phyloP scores from a whole-genome alignment of 352 stramenopile species.

The Phytophthora foliorum region DNA sequence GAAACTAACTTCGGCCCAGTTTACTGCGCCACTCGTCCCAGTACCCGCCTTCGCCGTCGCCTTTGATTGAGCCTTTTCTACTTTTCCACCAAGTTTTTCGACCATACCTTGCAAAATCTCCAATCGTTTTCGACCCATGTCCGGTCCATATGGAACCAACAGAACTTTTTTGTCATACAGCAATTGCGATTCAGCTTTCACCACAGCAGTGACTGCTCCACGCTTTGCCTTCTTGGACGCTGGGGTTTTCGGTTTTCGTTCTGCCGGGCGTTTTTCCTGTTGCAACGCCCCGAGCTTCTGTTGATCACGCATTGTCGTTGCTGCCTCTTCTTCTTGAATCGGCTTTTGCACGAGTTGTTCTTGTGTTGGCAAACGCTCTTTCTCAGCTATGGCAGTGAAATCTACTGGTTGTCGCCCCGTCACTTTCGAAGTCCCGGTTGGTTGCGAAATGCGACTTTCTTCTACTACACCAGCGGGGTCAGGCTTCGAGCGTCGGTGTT shows the following conservation, averaged over 20 bases:
- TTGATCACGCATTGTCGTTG: conserved; percentile 32
- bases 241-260: conserved; percentile 33
- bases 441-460: conserved; percentile 12
- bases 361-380: conserved; percentile 28
- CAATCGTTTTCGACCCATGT: conserved; percentile 75
- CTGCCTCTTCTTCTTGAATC: conserved; percentile 6
- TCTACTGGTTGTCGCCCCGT: conserved; percentile 23
- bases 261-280: conserved; percentile 26
- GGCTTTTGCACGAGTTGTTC: conserved; percentile 10
- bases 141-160: conserved; percentile 61
- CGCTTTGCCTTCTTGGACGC: conserved; percentile 39
- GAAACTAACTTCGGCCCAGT: conserved; percentile 58
- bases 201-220: background rate
- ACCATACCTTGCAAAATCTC: conserved; percentile 75
- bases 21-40: conserved; percentile 23
- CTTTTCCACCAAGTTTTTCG: conserved; percentile 53
- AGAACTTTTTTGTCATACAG: conserved; percentile 55
- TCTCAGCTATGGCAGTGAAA: conserved; percentile 17
- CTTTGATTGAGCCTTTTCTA: conserved; percentile 35
- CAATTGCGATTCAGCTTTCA: conserved; percentile 22
- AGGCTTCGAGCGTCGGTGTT: conserved; percentile 22
- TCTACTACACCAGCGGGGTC: background rate
- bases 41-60: conserved; percentile 4
- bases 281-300: conserved; percentile 38
- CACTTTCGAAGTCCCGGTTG: conserved; percentile 12